Base-by-base conservation (phyloP, 1,284 basidiomycete species). In the Chondrostereum purpureum region DNA sequence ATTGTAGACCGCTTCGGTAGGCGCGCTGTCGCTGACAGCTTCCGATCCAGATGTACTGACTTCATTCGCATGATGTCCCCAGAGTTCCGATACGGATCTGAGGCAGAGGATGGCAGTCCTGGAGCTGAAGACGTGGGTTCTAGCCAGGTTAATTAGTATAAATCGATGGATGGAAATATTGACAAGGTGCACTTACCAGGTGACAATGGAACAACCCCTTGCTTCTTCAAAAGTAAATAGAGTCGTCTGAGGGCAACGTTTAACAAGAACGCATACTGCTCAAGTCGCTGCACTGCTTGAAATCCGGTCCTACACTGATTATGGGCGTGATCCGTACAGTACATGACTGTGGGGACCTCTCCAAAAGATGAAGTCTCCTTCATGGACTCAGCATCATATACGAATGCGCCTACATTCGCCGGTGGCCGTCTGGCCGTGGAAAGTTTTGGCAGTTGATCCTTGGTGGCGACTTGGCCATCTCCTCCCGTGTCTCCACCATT, bases 201-300 rank as follows among this genome's bases (percentile, higher is more conserved):
- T 12, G 83, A 82, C 39, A 85, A 68, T 31, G 90, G 84, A 19
- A 97, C 88, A 16, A 93, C 87, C 21, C 94, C 93, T 53, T 92
- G 83, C 67, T 92, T 89, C 69, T 92, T 88, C 59, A 98, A 73
- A 47, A 98, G 75, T 36, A 92, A 78, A 65, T 93, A 97, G 45
- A 99, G 71, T 56, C 95, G 78, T 53, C 94, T 79, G 45, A 99
- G 74, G 3, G 95, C 96, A 14, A 99, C 96, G 56, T 98, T 94
- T 44, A 99, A 71, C 50, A 99, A 67, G 72, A 96, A 99, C 0
- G 96, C 90, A 64, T 97, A 99, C 63, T 99, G 95, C 69, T 99
- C 95, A 54, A 99, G 69, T 50, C 95, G 76, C 43, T 94, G 92
- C 13, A 97, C 95, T 12, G 88, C 76, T 60, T 91, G 86, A 66